A percentile compares a stretch with the other conserved stretches of the same genome.
Conservation (phyloP, 331 rosid species). For the Cucumis variabilis region DNA sequence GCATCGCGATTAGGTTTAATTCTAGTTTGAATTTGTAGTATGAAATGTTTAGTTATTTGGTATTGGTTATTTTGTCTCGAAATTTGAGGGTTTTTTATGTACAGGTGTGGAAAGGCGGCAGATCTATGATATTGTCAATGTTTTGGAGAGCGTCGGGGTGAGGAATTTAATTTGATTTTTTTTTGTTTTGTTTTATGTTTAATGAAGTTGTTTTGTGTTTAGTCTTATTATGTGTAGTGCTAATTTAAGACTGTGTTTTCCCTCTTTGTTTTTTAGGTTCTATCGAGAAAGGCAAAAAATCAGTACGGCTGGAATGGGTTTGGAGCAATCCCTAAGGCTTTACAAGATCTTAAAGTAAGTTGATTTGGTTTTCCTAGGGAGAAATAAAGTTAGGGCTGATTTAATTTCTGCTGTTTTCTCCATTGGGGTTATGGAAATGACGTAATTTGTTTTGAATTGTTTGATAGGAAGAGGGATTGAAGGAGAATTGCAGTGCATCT, state of each 20-base stretch:
- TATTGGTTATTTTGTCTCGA: not conserved
- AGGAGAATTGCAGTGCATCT: constrained; percentile 38
- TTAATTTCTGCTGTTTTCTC: not conserved
- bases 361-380: not conserved
- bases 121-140: constrained; percentile 74
- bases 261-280: constrained; percentile 41
- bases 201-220: not conserved
- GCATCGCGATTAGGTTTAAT: constrained; percentile 68
- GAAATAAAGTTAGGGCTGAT: not conserved
- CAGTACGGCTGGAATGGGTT: constrained; percentile 66
- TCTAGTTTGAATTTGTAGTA: not conserved
- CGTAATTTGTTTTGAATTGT: not conserved
- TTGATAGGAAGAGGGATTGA: constrained; percentile 50
- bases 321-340: constrained; percentile 49
- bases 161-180: not conserved
- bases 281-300: constrained; percentile 58
- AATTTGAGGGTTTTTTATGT: constrained; percentile 23
- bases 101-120: constrained; percentile 72
- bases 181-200: not conserved
- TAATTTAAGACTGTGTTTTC: not conserved
- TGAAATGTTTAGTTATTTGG: not conserved
- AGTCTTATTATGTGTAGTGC: not conserved
- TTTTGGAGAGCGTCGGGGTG: constrained; percentile 66
- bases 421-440: constrained; percentile 1
- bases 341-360: constrained; percentile 49